Conservation (phyloP, 345 rosid species). For the Boechera divaricarpa region DNA sequence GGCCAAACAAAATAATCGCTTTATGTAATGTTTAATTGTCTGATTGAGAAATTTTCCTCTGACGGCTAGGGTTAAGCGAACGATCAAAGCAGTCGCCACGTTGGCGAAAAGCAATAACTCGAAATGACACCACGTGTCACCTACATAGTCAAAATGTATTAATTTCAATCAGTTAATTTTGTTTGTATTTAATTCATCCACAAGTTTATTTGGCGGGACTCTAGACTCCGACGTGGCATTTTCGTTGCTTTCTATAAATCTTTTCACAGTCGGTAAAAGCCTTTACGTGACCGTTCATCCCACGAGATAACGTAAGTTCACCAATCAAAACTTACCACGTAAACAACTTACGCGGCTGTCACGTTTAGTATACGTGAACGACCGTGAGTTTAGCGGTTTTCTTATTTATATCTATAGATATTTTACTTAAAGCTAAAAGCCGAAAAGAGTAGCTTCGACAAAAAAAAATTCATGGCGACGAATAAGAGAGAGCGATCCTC, state of each 20-base stretch:
- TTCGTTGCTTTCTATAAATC: constrained; percentile 18
- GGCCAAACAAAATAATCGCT: constrained; percentile 4
- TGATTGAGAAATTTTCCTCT: constrained; percentile 25
- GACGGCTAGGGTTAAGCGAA: constrained; percentile 45
- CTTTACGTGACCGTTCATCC: constrained; percentile 4
- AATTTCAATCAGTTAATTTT: not conserved
- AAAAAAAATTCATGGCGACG: constrained; percentile 57
- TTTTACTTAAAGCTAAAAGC: constrained; percentile 3
- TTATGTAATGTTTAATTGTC: constrained; percentile 30
- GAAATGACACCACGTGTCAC: constrained; percentile 36
- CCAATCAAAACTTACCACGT: constrained; percentile 38
- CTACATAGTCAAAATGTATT: not conserved
- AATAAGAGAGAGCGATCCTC: not conserved
- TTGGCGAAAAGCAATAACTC: constrained; percentile 35
- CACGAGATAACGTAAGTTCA: constrained; percentile 35
- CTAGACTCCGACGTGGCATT: constrained; percentile 58
- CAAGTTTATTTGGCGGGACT: constrained; percentile 40
- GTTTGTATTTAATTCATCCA: constrained; percentile 1
- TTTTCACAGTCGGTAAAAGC: not conserved
- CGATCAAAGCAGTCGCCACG: constrained; percentile 42
- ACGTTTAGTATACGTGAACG: not conserved
- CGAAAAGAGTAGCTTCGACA: constrained; percentile 29
- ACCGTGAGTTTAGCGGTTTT: constrained; percentile 17
- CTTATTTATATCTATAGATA: not conserved
- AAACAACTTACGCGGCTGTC: not conserved